These are phyloP conservation scores for Lonicera japonica DNA, from an alignment of 129 eudicot species.

Conservation along the genomic window DNA sequence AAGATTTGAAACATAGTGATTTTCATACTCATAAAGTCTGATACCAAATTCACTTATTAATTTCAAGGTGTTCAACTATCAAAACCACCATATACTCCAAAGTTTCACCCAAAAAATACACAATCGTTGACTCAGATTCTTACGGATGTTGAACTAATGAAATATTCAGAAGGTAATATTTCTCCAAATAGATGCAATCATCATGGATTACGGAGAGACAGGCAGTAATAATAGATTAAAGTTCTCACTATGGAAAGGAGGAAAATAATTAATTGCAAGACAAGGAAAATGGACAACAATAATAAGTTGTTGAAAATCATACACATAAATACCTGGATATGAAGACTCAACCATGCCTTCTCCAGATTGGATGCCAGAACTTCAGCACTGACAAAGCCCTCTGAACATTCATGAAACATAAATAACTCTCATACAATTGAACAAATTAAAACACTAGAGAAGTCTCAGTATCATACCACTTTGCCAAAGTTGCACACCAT, in stretches of 20 bases:
- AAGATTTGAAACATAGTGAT: background rate
- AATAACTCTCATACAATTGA: background rate
- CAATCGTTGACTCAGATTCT: background rate
- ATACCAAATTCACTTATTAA: too few species aligned
- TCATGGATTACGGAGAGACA: background rate
- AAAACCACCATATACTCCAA: background rate
- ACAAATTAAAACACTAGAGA: background rate
- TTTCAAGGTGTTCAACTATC: background rate
- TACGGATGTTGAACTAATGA: background rate
- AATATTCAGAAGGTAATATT: background rate
- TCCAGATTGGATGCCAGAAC: slow-evolving; percentile 58
- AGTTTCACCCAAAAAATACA: background rate
- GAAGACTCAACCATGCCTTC: slow-evolving; percentile 93
- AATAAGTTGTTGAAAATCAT: background rate
- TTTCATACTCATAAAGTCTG: background rate
- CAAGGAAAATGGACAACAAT: background rate
- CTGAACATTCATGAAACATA: slow-evolving; percentile 24
- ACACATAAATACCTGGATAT: slow-evolving; percentile 56
- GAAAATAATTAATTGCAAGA: too few species aligned
- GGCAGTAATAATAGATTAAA: background rate
- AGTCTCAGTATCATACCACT: slow-evolving; percentile 35
- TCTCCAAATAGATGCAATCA: background rate
- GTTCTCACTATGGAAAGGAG: too few species aligned
- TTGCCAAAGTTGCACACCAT: slow-evolving; percentile 78
- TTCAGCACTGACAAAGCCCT: slow-evolving; percentile 70